Evolutionary conservation across 371 early-diverging fungal genomes (phyloP), one percentile per base, ranked within the genome.

Genomic region (Dichotomocladium elegans): DNA sequence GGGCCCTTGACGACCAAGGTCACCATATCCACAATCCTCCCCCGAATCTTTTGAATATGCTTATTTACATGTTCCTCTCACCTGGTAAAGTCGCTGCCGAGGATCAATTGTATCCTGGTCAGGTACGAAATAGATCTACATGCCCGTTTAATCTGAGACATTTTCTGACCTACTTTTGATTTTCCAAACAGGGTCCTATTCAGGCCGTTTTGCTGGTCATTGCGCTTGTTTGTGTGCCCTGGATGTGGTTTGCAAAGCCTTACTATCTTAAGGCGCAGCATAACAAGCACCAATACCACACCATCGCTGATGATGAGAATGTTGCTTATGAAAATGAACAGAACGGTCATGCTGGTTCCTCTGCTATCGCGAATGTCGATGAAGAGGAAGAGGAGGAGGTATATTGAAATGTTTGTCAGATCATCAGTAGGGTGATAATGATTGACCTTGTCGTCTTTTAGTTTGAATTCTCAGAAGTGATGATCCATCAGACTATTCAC

Each of bases 191-290:
- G 89, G 84, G 76, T 7, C 73, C 77, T 22, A 64, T 99, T 10
- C 99, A 99, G 80, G 68, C 77, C 2, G 54, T 91, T 14, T 70
- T 99, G 41, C 67, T 99, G 11, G 52, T 92, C 14, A 44, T 95
- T 26, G 96, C 99, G 19, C 61, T 97, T 22, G 64, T 92, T 24
- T 95, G 95, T 61, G 87, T 99, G 4, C 99, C 99, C n/a, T 94
- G 95, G 95, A 98, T 99, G 99, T 83, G 99, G 66, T 80, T 96
- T 48, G 85, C 84, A 55, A 99, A 98, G 74, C 99, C 99, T 10
- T 81, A 89, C 47, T 87, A 89, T 53, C 74, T 96, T 54, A 83
- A 86, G 66, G 61, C 62, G 14, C 88, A 95, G 68, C 89, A 94
- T 68, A 77, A 85, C 61, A 82, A 90, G 64, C 88, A 98, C 60